Evolutionary conservation across 2,329 filamentous ascomycete genomes (phyloP).

Genomic region (Lithohypha guttulata): DNA sequence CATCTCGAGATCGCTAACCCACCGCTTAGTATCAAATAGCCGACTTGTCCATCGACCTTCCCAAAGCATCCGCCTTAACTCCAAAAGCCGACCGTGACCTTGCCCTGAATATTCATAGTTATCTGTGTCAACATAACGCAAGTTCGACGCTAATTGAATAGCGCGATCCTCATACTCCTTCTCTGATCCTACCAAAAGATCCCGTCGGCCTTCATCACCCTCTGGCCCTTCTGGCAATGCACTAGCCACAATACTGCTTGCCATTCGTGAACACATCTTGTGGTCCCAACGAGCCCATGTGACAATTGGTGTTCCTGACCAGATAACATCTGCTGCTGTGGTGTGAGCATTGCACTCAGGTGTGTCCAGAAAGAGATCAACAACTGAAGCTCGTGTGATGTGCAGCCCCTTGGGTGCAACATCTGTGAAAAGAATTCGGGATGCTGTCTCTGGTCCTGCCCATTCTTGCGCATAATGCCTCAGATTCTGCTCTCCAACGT

Average conservation of each 20-base stretch:
- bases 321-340: constrained; percentile 89
- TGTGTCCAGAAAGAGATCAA: constrained; percentile 91
- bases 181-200: constrained; percentile 69
- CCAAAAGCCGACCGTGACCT: constrained; percentile 58
- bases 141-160: constrained; percentile 51
- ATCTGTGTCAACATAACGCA: constrained; percentile 45
- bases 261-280: constrained; percentile 99
- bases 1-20: constrained; percentile 79
- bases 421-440: constrained; percentile 85
- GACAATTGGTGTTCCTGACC: constrained; percentile 87
- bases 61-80: constrained; percentile 73
- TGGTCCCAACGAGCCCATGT: constrained; percentile 86
- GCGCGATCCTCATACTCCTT: constrained; percentile 75
- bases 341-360: constrained; percentile 98
- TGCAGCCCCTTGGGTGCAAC: constrained; percentile 92
- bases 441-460: constrained; percentile 76
- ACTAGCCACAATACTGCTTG: constrained; percentile 82
- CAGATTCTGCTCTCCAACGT: constrained; percentile 79
- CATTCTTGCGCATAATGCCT: constrained; percentile 68
- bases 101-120: constrained; percentile 30
- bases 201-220: constrained; percentile 56
- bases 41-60: constrained; percentile 74
- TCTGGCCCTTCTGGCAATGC: constrained; percentile 63
- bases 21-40: constrained; percentile 81
- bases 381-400: constrained; percentile 81